Conservation (phyloP, 768 basidiomycete genomes). For the Grammothele lineata region DNA sequence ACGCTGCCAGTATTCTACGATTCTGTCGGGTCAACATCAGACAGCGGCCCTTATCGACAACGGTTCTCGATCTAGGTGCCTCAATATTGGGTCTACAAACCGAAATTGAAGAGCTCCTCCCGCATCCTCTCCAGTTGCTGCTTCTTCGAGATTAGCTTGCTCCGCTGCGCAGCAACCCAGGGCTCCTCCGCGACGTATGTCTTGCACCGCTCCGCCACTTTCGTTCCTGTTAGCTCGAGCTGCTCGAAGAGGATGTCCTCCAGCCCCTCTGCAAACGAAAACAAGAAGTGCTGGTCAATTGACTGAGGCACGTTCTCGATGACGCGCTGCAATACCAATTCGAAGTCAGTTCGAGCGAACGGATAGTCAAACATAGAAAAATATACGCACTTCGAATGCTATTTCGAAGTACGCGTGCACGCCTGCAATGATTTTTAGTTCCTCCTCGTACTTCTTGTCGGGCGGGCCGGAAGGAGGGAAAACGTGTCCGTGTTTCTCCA, state of each 20-base stretch:
- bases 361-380: too few species aligned
- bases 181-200: constrained; percentile 28
- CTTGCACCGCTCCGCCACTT: constrained; percentile 16
- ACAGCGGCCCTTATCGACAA: too few species aligned
- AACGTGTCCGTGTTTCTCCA: constrained; percentile 5
- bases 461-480: not conserved
- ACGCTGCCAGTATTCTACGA: too few species aligned
- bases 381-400: constrained; percentile 21
- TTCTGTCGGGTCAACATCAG: too few species aligned
- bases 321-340: too few species aligned
- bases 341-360: too few species aligned
- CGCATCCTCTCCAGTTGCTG: constrained; percentile 21
- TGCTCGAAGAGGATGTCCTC: constrained; percentile 20
- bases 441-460: constrained; percentile 44
- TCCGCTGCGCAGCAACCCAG: constrained; percentile 17
- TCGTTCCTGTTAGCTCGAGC: constrained; percentile 20
- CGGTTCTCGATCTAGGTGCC: too few species aligned
- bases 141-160: constrained; percentile 22
- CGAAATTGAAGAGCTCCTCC: constrained; percentile 21
- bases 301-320: constrained; percentile 38
- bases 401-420: constrained; percentile 73
- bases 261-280: constrained; percentile 20
- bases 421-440: constrained; percentile 60
- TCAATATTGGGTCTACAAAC: too few species aligned
- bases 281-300: constrained; percentile 46